Evolutionary conservation across 2,329 filamentous ascomycete genomes (phyloP).

Genomic region (Raffaelea ambrosiae): DNA sequence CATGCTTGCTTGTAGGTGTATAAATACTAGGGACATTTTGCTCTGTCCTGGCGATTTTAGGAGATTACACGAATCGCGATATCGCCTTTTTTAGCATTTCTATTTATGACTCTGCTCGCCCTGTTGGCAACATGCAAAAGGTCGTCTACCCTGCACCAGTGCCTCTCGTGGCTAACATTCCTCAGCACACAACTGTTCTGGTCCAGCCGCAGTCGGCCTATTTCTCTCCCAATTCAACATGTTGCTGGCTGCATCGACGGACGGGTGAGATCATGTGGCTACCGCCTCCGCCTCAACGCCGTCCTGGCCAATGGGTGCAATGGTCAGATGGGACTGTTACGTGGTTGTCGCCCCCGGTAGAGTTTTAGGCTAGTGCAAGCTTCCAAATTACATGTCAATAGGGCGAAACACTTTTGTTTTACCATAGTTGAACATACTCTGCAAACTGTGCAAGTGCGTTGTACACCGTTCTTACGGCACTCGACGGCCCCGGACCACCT

Average conservation of each 20-base stretch:
- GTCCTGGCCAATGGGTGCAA: slow-evolving; percentile 9
- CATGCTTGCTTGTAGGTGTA: too few relatives aligned
- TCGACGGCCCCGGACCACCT: slow-evolving; percentile 16
- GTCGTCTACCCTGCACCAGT: too few relatives aligned
- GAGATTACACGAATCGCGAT: too few relatives aligned
- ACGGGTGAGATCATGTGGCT: slow-evolving; percentile 3
- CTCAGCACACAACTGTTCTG: not conserved
- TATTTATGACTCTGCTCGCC: too few relatives aligned
- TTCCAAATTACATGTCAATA: not conserved
- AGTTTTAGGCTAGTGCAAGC: not conserved
- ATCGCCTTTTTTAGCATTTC: too few relatives aligned
- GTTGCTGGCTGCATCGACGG: slow-evolving; percentile 11
- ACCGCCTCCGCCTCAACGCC: slow-evolving; percentile 3
- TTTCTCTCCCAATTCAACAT: not conserved
- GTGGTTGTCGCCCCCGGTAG: slow-evolving; percentile 2
- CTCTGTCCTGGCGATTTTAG: too few relatives aligned
- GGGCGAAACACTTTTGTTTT: too few relatives aligned
- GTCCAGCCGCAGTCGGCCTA: not conserved
- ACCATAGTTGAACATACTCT: too few relatives aligned
- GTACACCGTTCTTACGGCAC: too few relatives aligned
- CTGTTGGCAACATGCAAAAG: too few relatives aligned
- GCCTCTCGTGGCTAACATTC: not conserved
- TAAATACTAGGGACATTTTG: too few relatives aligned
- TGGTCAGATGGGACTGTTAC: slow-evolving; percentile 2
- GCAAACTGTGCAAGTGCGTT: too few relatives aligned